Evolutionary conservation across 2,329 filamentous ascomycete genomes (phyloP), one percentile per base, ranked within the genome.

Genomic region (Rugonectria rugulosa): DNA sequence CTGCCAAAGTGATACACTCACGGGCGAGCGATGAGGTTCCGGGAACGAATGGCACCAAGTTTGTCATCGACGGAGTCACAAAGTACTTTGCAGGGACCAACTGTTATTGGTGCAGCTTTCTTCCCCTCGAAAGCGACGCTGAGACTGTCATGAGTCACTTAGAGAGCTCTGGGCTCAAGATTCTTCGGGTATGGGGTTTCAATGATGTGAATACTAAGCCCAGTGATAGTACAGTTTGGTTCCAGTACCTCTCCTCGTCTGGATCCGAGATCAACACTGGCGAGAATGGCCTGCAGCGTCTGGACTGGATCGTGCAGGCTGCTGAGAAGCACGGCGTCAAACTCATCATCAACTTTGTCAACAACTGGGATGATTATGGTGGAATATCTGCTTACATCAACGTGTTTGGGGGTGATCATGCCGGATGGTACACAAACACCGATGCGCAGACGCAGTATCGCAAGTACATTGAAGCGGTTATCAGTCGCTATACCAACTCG

Each of bases 301-400:
- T 90, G 6, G 87, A 90, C 62, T 83, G 83, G 43, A 85, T 89
- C 2, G 85, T 89, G 42, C 68, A 78, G 20, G 76, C 81, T 0
- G 86, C 86, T 2, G 85, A 87, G 70, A 75, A 76, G 37, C 77
- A 82, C 50, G 82, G 81, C 5, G 77, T 89, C 63, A 87, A 87
- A 69, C 73, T 89, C 12, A 86, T 89, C 60, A 81, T 87, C 68
- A 82, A 84, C 62, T 85, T 88, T 29, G 83, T 88, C 40, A 89
- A 89, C 71, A 86, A 89, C 72, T 89, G 86, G 85, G 75, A 75
- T 36, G 87, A 89, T 64, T 88, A 87, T 26, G 87, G 86, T 15
- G 87, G 87, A 26, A 89, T 89, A 68, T 75, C 76, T 12, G 83
- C 84, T 9, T 89, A 88, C 66, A 78, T 80, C 36, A 76, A 71